These are phyloP conservation scores for Lignosus rhinocerotis DNA, from an alignment of 1,284 basidiomycete genomes.

Conservation along the genomic window DNA sequence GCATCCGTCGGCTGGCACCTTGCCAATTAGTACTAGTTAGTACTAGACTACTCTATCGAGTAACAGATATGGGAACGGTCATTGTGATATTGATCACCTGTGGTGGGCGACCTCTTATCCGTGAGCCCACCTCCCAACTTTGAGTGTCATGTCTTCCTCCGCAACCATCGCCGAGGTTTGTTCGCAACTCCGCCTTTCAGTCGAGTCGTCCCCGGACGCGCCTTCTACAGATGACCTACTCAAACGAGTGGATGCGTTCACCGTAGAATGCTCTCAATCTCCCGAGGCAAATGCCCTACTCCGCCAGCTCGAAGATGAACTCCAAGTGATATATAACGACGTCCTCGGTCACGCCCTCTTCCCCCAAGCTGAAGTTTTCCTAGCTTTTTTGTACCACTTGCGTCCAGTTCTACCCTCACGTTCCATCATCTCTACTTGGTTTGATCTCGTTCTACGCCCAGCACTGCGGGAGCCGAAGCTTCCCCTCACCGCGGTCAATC, in stretches of 20 bases:
- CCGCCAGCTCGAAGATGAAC: constrained; percentile 60
- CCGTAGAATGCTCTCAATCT: constrained; percentile 46
- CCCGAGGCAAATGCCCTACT: constrained; percentile 46
- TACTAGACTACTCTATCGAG: too few species aligned
- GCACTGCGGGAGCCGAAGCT: constrained; percentile 72
- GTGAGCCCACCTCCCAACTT: too few species aligned
- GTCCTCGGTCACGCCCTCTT: constrained; percentile 60
- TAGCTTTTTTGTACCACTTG: constrained; percentile 64
- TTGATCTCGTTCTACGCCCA: constrained; percentile 73
- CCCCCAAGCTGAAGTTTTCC: constrained; percentile 63
- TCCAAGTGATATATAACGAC: constrained; percentile 63
- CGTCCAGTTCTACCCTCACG: constrained; percentile 57
- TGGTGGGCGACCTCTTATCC: too few species aligned
- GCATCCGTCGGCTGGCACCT: too few species aligned
- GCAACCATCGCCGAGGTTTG: constrained; percentile 36
- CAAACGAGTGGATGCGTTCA: constrained; percentile 52
- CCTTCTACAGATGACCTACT: constrained; percentile 47
- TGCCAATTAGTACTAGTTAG: too few species aligned
- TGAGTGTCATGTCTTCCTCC: constrained; percentile 32
- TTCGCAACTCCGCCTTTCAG: constrained; percentile 53
- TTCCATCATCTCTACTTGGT: constrained; percentile 75
- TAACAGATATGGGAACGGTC: too few species aligned
- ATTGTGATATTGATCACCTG: too few species aligned
- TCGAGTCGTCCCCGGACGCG: constrained; percentile 47
- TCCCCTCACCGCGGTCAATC: constrained; percentile 51